Base-by-base conservation (phyloP, 495 filamentous ascomycete genomes). In the Neurospora sp. region DNA sequence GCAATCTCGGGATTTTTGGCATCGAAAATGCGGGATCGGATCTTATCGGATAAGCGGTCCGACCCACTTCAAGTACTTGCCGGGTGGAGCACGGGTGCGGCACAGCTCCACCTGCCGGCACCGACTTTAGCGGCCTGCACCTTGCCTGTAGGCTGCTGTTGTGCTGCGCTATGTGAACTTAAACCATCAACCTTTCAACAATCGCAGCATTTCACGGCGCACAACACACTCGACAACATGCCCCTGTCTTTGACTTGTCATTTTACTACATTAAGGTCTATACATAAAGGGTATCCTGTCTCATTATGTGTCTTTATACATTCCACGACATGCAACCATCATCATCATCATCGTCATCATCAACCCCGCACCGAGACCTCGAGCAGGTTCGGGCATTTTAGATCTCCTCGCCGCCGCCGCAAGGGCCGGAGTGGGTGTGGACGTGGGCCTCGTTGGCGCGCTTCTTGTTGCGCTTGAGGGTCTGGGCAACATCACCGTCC, bases 321-420 rank as follows among this genome's bases (percentile, higher is more conserved):
- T 66, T 66, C 54, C 54, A 66, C 23, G 49, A 18, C 27, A 66
- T 66, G 54, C 54, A 66, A 35, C 49, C 46, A 35, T 35, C 49
- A 12, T 54, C 27, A 1, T 35, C 54, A 35, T 20, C 8, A 44
- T 44, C 20, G 0, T 23, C 46, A 23, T 6, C 54, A 62, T 35
- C 5, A 35, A 66, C 54, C 31, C 31, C 27, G 6, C 54, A 66
- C 54, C 54, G 54, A 35, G 1, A 35, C 54, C 54, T 66, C 54
- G 27, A 11, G 3, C 42, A 20, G 12, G 27, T 0, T 0, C 4
- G 23, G 27, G 3, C 20, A 40, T 23, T 23, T 71, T 44, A 75
- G n/a, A 74, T 49, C 14, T 39, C 18, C 31, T 71, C 69, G 27
- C 72, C 76, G 1, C 76, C 76, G 39, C 76, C 76, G 70, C 76